Percentiles rank a stretch among this genome's conserved stretches.
Conservation (phyloP, 257 asterid species). For the Solanum chmielewskii region DNA sequence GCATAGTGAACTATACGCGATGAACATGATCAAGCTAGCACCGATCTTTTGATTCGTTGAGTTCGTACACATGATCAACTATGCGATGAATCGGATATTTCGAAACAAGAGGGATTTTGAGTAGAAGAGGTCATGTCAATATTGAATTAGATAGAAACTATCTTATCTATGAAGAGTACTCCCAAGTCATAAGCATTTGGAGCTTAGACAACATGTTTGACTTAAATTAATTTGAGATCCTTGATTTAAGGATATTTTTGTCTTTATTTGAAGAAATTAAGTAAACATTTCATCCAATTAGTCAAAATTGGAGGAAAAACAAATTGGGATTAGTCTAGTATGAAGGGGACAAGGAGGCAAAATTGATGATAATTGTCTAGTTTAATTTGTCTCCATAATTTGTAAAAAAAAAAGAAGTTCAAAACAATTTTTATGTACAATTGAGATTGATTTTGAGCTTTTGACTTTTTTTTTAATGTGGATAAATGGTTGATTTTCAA, state of each 20-base stretch:
- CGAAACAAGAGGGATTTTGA: neutral
- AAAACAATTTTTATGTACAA: neutral
- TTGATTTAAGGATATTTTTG: constrained; percentile 19
- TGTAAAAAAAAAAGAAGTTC: neutral
- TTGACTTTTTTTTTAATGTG: constrained; percentile 2
- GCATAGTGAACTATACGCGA: neutral
- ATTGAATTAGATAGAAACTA: neutral
- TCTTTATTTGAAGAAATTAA: constrained; percentile 5
- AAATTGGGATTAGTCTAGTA: constrained; percentile 2
- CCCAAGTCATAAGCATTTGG: neutral
- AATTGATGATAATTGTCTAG: neutral
- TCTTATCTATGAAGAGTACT: neutral
- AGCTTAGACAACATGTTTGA: neutral
- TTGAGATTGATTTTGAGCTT: neutral
- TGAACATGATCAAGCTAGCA: neutral
- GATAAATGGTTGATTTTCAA: constrained; percentile 1
- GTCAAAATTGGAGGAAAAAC: constrained; percentile 14
- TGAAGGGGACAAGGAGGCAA: constrained; percentile 25
- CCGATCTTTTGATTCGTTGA: neutral
- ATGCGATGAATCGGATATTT: neutral
- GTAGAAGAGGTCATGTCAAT: neutral
- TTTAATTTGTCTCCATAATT: neutral
- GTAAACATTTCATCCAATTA: neutral
- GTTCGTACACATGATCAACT: neutral
- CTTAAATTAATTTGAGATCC: constrained; percentile 1